Evolutionary conservation across 495 filamentous ascomycete species (phyloP).

Genomic region (Neurospora sp.): DNA sequence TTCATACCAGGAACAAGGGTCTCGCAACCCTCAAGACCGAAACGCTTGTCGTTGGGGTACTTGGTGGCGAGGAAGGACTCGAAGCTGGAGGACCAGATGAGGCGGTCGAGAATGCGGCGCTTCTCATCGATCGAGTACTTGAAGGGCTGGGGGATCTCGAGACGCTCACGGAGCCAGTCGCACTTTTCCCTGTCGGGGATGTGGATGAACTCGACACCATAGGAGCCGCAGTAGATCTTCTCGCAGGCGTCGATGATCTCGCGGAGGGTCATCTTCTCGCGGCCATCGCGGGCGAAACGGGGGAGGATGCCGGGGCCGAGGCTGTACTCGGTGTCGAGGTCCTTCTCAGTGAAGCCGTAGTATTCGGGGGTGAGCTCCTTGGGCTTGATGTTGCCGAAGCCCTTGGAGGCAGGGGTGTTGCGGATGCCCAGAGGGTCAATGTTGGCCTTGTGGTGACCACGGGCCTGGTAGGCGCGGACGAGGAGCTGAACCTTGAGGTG

Average conservation of each 20-base stretch:
- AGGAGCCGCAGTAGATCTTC: slow-evolving; percentile 90
- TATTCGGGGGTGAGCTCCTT: slow-evolving; percentile 87
- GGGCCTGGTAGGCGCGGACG: slow-evolving; percentile 93
- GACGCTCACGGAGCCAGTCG: slow-evolving; percentile 90
- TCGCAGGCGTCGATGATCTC: slow-evolving; percentile 93
- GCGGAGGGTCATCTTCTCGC: slow-evolving; percentile 90
- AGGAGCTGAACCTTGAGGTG: slow-evolving; percentile 97
- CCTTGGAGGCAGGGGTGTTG: slow-evolving; percentile 54
- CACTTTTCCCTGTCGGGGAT: slow-evolving; percentile 96
- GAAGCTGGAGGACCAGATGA: slow-evolving; percentile 97
- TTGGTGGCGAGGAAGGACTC: slow-evolving; percentile 90
- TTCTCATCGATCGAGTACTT: slow-evolving; percentile 96
- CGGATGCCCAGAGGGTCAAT: slow-evolving; percentile 95
- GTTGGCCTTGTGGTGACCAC: slow-evolving; percentile 95
- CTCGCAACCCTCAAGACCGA: slow-evolving; percentile 95
- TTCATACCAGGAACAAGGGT: slow-evolving; percentile 98
- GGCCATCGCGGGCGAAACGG: slow-evolving; percentile 74
- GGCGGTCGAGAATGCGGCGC: slow-evolving; percentile 87
- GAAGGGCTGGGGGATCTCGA: slow-evolving; percentile 90
- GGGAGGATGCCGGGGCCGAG: slow-evolving; percentile 94
- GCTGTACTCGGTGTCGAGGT: slow-evolving; percentile 83
- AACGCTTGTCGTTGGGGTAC: slow-evolving; percentile 99
- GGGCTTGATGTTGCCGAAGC: slow-evolving; percentile 79
- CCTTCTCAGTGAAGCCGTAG: slow-evolving; percentile 90
- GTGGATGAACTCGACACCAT: slow-evolving; percentile 96